A percentile compares a stretch with the other conserved stretches of the same genome.
Evolutionary conservation across 208 protist genomes (phyloP).

Genomic region (Trypanosoma avium): DNA sequence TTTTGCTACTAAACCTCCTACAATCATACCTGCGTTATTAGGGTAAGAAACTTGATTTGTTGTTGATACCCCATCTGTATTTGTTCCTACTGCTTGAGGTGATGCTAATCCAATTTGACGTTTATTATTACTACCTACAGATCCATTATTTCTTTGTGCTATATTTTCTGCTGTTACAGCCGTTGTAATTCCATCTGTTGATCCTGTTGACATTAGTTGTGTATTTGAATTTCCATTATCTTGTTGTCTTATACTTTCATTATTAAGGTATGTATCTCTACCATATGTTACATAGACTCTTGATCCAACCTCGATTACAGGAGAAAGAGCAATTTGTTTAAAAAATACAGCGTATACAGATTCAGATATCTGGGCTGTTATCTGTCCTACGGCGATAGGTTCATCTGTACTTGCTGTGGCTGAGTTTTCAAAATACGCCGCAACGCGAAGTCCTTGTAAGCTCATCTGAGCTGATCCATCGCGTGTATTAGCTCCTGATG

Average conservation of each 20-base stretch:
- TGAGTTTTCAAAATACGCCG: conserved; percentile 44
- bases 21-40: conserved; percentile 29
- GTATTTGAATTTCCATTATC: not conserved
- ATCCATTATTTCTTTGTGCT: too few relatives aligned
- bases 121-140: too few relatives aligned
- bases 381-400: conserved; percentile 75
- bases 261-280: conserved; percentile 12
- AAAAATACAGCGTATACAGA: conserved; percentile 71
- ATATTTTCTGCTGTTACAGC: too few relatives aligned
- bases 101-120: too few relatives aligned
- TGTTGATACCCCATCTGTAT: not conserved
- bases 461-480: conserved; percentile 37
- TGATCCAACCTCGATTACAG: conserved; percentile 73
- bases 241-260: not conserved
- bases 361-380: conserved; percentile 74
- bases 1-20: conserved; percentile 70
- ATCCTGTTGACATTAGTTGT: not conserved
- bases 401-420: conserved; percentile 59
- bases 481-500: conserved; percentile 10
- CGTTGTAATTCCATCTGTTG: too few relatives aligned
- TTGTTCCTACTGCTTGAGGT: too few relatives aligned
- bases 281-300: conserved; percentile 72
- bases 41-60: not conserved
- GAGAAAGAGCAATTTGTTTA: conserved; percentile 56
- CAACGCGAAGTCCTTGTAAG: conserved; percentile 53